A percentile compares a stretch with the other conserved stretches of the same genome.
Conservation (phyloP, 1,284 basidiomycete genomes). For the Moesziomyces globuligerus region DNA sequence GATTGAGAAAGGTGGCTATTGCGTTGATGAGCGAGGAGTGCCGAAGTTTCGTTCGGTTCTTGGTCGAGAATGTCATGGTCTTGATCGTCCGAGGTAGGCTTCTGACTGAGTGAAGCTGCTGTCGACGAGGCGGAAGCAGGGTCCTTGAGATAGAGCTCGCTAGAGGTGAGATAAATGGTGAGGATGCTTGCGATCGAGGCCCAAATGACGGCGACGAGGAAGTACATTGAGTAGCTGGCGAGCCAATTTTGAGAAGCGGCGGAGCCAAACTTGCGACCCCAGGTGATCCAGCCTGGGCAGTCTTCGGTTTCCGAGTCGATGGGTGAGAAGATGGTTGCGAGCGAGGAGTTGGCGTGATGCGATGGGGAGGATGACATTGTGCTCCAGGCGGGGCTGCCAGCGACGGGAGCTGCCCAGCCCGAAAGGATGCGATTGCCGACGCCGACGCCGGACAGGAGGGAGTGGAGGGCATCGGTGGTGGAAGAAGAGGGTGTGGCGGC, state of each 20-base stretch:
- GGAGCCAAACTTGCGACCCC: slow-evolving; percentile 69
- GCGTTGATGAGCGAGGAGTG: slow-evolving; percentile 18
- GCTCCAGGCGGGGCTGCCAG: slow-evolving; percentile 51
- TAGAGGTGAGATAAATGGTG: slow-evolving; percentile 84
- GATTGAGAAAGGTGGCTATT: slow-evolving; percentile 14
- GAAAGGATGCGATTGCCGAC: slow-evolving; percentile 50
- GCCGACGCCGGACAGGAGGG: slow-evolving; percentile 42
- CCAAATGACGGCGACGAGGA: slow-evolving; percentile 67
- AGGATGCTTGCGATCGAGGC: slow-evolving; percentile 72
- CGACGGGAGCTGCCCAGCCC: slow-evolving; percentile 58
- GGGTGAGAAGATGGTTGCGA: slow-evolving; percentile 10
- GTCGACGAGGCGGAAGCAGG: slow-evolving; percentile 14
- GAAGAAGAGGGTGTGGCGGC: slow-evolving; percentile 7
- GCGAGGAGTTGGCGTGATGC: slow-evolving; percentile 13
- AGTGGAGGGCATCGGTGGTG: slow-evolving; percentile 17
- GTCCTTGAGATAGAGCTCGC: slow-evolving; percentile 50
- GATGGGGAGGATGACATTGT: slow-evolving; percentile 38
- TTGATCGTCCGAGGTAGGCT: not conserved
- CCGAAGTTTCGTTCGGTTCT: slow-evolving; percentile 32
- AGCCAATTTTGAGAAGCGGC: slow-evolving; percentile 66
- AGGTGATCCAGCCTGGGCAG: slow-evolving; percentile 81
- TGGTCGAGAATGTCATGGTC: not conserved
- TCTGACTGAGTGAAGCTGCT: slow-evolving; percentile 13
- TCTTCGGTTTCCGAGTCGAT: slow-evolving; percentile 57
- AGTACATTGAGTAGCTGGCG: slow-evolving; percentile 79